Evolutionary conservation across 805 yeast genomes (phyloP), one percentile per base, ranked within the genome.

Genomic region (Saccharomycopsis capsularis): DNA sequence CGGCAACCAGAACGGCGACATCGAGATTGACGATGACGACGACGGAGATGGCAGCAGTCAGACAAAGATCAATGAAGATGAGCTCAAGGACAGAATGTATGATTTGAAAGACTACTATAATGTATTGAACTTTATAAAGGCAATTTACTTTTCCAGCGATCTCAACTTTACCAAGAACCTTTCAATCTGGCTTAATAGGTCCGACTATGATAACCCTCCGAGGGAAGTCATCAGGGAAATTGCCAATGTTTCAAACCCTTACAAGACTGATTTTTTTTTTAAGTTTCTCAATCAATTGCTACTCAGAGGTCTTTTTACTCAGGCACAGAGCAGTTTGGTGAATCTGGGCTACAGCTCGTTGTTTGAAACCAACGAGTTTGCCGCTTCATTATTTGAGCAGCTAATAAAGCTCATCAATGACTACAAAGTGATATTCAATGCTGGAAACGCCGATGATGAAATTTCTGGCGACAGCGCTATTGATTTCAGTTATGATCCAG

Each of bases 121-220:
- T 50, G 74, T 84, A 5, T 58, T 84, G 41, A 80, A 78, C 51
- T 75, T 88, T 56, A 59, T 84, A 24, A 72, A 73, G 44, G 76
- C 85, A 0, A 61, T 76, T 34, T 68, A 70, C 56, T 80, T 78
- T 55, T 58, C 69, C 1, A 67, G 69, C 16, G 59, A 63, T 11
- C 66, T 70, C 49, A 66, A 61, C 44, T 68, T 68, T 54, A 72
- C 80, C 27, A 67, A 68, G 42, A 59, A 70, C 36, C 62, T 80
- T 32, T 63, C 73, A 15, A 72, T 69, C 42, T 85, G 93, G 93
- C 68, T 82, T 23, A 85, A 85, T 59, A 70, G 78, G 48, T 79
- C 82, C 27, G 86, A 83, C 59, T 79, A 82, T 3, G 76, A 77
- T 25, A 44, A 44, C 55, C 90, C 90, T 1, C 78, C 73, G 50